A percentile compares a stretch with the other conserved stretches of the same genome.
These are phyloP conservation scores for Haberlea rhodopensis DNA, from an alignment of 257 asterid species.

Conservation along the genomic window DNA sequence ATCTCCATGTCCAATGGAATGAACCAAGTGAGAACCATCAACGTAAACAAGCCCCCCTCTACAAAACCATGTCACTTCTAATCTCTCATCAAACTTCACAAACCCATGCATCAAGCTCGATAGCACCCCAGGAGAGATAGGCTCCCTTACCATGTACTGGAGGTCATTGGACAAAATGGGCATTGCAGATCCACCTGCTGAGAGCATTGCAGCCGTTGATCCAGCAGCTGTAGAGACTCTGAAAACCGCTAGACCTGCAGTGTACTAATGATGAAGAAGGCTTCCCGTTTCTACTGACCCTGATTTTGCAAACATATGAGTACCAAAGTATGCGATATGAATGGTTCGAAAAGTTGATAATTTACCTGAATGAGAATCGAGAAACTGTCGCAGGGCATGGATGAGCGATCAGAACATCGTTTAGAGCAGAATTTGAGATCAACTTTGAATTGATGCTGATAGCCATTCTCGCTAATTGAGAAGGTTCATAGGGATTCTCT, in stretches of 20 bases:
- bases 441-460: slow-evolving; percentile 59
- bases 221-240: slow-evolving; percentile 93
- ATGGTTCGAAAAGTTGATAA: neutral
- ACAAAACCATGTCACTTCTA: slow-evolving; percentile 76
- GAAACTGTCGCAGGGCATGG: slow-evolving; percentile 75
- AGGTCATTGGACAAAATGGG: slow-evolving; percentile 79
- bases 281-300: slow-evolving; percentile 41
- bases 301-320: slow-evolving; percentile 29
- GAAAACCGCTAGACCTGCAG: slow-evolving; percentile 87
- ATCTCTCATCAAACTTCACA: slow-evolving; percentile 44
- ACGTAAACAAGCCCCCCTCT: slow-evolving; percentile 59
- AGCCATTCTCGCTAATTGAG: slow-evolving; percentile 75
- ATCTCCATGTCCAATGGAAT: slow-evolving; percentile 66
- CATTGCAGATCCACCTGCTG: slow-evolving; percentile 76
- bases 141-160: slow-evolving; percentile 89
- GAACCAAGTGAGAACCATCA: slow-evolving; percentile 79
- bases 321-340: neutral
- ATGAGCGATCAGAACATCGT: slow-evolving; percentile 65
- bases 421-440: slow-evolving; percentile 57
- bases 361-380: slow-evolving; percentile 64
- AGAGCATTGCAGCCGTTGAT: slow-evolving; percentile 93
- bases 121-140: slow-evolving; percentile 53
- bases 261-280: slow-evolving; percentile 47
- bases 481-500: slow-evolving; percentile 50
- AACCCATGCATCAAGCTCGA: slow-evolving; percentile 44